These are phyloP conservation scores for Vanderwaltozyma verrucispora DNA, from an alignment of 805 yeast species.

Conservation along the genomic window DNA sequence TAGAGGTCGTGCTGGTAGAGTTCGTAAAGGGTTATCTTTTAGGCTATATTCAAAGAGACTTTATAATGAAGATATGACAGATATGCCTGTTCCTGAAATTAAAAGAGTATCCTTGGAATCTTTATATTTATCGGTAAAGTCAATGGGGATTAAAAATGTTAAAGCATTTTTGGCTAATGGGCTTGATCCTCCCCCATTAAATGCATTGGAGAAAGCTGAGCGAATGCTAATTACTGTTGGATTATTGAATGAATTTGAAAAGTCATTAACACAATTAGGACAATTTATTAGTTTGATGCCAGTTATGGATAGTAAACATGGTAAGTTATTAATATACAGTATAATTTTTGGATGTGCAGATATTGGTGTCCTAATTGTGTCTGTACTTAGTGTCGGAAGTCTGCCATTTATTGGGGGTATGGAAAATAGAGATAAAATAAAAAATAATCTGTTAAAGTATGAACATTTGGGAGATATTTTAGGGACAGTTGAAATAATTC, in stretches of 20 bases:
- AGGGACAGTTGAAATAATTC: slow-evolving; percentile 51
- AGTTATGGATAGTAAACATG: slow-evolving; percentile 70
- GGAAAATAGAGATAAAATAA: slow-evolving; percentile 58
- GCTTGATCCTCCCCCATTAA: slow-evolving; percentile 63
- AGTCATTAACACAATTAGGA: slow-evolving; percentile 63
- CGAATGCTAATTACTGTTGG: slow-evolving; percentile 57
- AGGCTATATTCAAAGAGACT: slow-evolving; percentile 63
- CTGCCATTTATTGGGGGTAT: slow-evolving; percentile 52
- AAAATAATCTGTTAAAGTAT: slow-evolving; percentile 28
- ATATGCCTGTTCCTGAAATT: slow-evolving; percentile 83
- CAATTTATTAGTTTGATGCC: slow-evolving; percentile 72
- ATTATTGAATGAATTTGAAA: slow-evolving; percentile 42
- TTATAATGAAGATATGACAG: slow-evolving; percentile 44
- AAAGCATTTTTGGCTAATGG: slow-evolving; percentile 60
- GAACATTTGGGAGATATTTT: slow-evolving; percentile 58
- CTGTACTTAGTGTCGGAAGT: slow-evolving; percentile 60
- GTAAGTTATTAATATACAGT: slow-evolving; percentile 70
- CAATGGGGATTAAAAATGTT: slow-evolving; percentile 78
- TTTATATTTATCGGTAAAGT: slow-evolving; percentile 69
- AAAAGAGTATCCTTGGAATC: slow-evolving; percentile 76
- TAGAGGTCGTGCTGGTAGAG: slow-evolving; percentile 98
- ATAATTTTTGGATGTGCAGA: slow-evolving; percentile 78
- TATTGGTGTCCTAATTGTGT: slow-evolving; percentile 67
- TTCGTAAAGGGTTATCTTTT: slow-evolving; percentile 70
- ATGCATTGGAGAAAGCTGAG: slow-evolving; percentile 32